Evolutionary conservation across 768 basidiomycete species (phyloP), one percentile per base, ranked within the genome.

Genomic region (Boletus pseudo-olivaceus): DNA sequence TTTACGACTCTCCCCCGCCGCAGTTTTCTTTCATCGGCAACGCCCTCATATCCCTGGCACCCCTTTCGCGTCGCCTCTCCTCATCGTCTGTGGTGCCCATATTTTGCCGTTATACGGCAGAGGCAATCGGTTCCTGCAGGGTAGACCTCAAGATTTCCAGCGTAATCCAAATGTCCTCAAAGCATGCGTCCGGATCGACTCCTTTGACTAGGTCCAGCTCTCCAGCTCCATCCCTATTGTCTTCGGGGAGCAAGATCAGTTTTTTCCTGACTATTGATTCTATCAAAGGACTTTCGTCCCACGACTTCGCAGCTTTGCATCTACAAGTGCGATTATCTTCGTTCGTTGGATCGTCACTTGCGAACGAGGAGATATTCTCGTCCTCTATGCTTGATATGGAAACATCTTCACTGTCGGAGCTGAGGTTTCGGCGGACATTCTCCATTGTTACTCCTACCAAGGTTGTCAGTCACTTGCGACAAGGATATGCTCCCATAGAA

Each of bases 51-150:
- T 90, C 91, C 14, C 78, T 99, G 26, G 83, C 88, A 0, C 85
- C 93, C 2, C 78, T 98, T 43, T 85, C 83, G 12, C 85, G 91
- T 39, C 79, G 84, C 51, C 74, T 91, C 35, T 87, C 90, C 3
- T 88, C 85, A 1, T 78, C 81, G 3, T 84, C 83, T n/a, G 82
- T 79, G 0, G 82, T 90, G 15, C 93, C 94, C 1, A 93, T 99
- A 65, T 92, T 93, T 69, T 96, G 93, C 66, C 84, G 90, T 32
- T 96, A 95, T 65, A 97, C 94, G 1, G 82, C 92, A 44, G 96
- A 98, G 67, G 95, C 95, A 2, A 93, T 98, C 59, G 97, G 96
- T 2, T 93, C 92, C 27, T 98, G 95, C 73, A 84, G 93, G 23
- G 78, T 97, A 50, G 85, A 88, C 59, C 79, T 97, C 71, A 90